Conservation (phyloP, 108 stramenopile genomes). For the Skeletonema potamos region DNA sequence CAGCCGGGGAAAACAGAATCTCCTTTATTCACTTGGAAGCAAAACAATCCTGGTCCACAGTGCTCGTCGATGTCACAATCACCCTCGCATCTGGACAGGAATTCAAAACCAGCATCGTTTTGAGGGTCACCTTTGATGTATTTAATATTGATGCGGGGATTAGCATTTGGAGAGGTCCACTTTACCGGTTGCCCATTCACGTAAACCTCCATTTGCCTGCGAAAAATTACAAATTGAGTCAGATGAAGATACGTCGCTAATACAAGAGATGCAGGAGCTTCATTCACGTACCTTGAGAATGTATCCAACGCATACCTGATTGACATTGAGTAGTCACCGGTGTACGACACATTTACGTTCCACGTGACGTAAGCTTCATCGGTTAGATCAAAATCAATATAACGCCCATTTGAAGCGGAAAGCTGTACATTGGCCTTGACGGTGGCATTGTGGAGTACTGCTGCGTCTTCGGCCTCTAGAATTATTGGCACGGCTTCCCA, state of each 20-base stretch:
- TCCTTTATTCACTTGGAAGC: conserved; percentile 10
- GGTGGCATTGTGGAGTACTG: conserved; percentile 21
- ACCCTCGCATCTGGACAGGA: conserved; percentile 13
- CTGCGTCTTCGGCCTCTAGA: conserved; percentile 33
- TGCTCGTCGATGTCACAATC: conserved; percentile 34
- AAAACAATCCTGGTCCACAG: conserved; percentile 29
- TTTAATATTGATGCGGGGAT: not conserved
- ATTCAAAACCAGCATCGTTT: not conserved
- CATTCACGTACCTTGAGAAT: conserved; percentile 7
- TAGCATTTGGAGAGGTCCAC: not conserved
- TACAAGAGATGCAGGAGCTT: not conserved
- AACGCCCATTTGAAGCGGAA: conserved; percentile 17
- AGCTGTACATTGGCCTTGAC: not conserved
- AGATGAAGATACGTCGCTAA: not conserved
- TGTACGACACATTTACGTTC: conserved; percentile 23
- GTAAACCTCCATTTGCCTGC: not conserved
- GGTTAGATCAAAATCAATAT: conserved; percentile 12
- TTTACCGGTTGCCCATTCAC: not conserved
- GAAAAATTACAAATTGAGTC: not conserved
- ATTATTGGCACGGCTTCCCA: conserved; percentile 25
- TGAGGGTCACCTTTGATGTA: not conserved
- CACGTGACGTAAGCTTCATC: conserved; percentile 25
- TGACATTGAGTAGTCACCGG: conserved; percentile 22
- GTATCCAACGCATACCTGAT: conserved; percentile 30
- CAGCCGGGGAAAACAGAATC: conserved; percentile 25